These are phyloP conservation scores for Lepiota venenata DNA, from an alignment of 768 basidiomycete species.

Conservation along the genomic window DNA sequence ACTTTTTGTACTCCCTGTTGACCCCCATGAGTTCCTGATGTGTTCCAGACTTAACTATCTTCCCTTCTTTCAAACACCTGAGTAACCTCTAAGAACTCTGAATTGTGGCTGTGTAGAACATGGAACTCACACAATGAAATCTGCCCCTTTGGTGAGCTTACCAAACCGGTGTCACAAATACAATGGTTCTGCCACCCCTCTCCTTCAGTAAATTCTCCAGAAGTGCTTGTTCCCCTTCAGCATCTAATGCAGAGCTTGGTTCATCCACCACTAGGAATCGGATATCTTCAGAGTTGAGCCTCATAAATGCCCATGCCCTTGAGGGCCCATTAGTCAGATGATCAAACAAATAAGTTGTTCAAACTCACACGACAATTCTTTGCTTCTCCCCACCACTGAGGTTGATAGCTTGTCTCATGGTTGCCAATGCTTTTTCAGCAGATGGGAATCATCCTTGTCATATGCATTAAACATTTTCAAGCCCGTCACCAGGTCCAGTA, in stretches of 20 bases:
- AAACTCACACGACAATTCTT: constrained; percentile 44
- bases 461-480: constrained; percentile 23
- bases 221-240: too few species aligned
- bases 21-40: constrained; percentile 34
- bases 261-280: constrained; percentile 49
- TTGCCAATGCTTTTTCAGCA: constrained; percentile 21
- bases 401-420: constrained; percentile 24
- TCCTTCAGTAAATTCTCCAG: too few species aligned
- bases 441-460: too few species aligned
- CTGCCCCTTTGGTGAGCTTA: constrained; percentile 44
- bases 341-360: background rate
- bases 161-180: constrained; percentile 56
- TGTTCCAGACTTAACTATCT: constrained; percentile 35
- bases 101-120: constrained; percentile 1
- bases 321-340: background rate
- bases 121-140: constrained; percentile 47
- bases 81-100: background rate
- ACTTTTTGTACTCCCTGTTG: constrained; percentile 32
- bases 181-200: constrained; percentile 47
- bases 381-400: constrained; percentile 47
- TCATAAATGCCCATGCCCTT: constrained; percentile 45
- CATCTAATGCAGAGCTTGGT: too few species aligned
- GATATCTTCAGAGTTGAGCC: constrained; percentile 33
- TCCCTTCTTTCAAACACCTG: constrained; percentile 45
- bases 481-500: constrained; percentile 29